Conservation (phyloP, 768 basidiomycete genomes). For the Chalciporus pseudorubinellus region DNA sequence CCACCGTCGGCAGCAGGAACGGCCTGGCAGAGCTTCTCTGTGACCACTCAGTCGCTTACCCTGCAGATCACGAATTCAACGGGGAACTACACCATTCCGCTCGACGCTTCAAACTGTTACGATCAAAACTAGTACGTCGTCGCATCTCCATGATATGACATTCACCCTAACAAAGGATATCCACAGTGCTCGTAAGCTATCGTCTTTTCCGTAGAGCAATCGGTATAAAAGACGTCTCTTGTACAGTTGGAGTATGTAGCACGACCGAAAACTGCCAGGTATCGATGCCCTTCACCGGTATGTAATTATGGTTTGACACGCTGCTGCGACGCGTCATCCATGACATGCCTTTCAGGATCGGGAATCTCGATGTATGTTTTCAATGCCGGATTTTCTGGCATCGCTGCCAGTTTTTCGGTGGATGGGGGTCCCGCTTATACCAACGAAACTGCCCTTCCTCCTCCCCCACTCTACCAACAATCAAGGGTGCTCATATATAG, state of each 20-base stretch:
- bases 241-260: conserved; percentile 17
- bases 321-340: neutral
- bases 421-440: conserved; percentile 9
- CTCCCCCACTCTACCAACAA: conserved; percentile 15
- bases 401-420: conserved; percentile 22
- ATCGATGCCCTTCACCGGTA: conserved; percentile 23
- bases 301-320: neutral
- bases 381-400: conserved; percentile 19
- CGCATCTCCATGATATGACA: neutral
- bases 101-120: conserved; percentile 22
- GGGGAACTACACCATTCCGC: conserved; percentile 14
- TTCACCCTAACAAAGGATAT: neutral
- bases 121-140: conserved; percentile 26
- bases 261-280: conserved; percentile 13
- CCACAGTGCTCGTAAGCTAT: conserved; percentile 19
- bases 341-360: conserved; percentile 11
- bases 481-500: conserved; percentile 20
- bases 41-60: neutral
- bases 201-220: neutral
- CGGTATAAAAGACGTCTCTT: neutral
- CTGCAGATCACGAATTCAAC: conserved; percentile 16
- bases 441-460: conserved; percentile 3
- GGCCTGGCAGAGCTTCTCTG: conserved; percentile 13
- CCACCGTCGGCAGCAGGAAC: conserved; percentile 12
- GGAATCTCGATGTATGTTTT: conserved; percentile 29